Evolutionary conservation across 2,329 filamentous ascomycete species (phyloP), one percentile per base, ranked within the genome.

Genomic region (Fusarium equiseti): DNA sequence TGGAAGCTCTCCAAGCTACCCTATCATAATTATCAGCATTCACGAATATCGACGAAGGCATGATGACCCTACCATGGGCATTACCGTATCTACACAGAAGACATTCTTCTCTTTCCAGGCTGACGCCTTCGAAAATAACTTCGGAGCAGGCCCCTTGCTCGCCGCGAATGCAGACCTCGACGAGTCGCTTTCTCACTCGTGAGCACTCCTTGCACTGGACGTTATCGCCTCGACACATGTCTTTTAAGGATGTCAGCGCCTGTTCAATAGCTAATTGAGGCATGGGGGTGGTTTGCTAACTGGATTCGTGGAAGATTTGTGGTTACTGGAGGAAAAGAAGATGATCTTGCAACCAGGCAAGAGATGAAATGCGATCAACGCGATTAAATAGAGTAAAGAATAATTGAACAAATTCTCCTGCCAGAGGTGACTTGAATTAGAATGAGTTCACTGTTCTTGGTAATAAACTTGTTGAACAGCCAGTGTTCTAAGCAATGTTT

Each of bases 201-300:
- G 35, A 59, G 64, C 70, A 73, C 26, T 65, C 48, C 43, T 60
- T 70, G 10, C 71, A 73, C 32, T 69, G 70, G 46, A 73, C 54
- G 24, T 57, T 62, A 18, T 59, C 68, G 13, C 64, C 71, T 55
- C 54, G 50, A 43, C 71, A 73, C 71, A 73, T 73, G 27, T 9
- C 55, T 65, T 5, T 5, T 27, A 22, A 18, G 8, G 4, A 26
- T n/a, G 27, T 69, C 1, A 69, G 54, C 12, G 20, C 29, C 13
- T 16, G 8, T 29, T 22, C 18, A 10, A 29, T n/a, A 13, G 5
- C 10, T 8, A 18, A 24, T 35, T 26, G 16, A 15, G 10, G 20
- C 22, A 1, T 3, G 22, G 18, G n/a, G 11, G 18, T 32, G 26
- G 10, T 3, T 20, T 5, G 45, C 59, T 49, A 38, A 57, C 60